Evolutionary conservation across 768 basidiomycete species (phyloP).

Genomic region (Dacryopinax primogenitus): DNA sequence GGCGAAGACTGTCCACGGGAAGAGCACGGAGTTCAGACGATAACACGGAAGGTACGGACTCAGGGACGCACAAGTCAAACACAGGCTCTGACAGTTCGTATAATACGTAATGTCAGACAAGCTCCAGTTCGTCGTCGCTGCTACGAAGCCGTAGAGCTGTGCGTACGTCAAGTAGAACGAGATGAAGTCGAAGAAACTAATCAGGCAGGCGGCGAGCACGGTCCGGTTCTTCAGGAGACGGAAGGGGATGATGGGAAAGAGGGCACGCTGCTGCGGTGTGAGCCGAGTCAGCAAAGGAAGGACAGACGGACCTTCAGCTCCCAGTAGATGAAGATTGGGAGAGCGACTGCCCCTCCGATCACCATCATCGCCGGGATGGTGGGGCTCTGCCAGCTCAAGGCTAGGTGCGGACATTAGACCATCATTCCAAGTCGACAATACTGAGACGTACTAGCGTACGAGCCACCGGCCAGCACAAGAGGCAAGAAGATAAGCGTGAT

Average conservation of each 20-base stretch:
- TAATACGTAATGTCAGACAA: conserved; percentile 51
- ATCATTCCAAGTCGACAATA: neutral
- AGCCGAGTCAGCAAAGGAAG: neutral
- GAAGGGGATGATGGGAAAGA: conserved; percentile 43
- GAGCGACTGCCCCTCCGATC: conserved; percentile 34
- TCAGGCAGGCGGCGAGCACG: conserved; percentile 44
- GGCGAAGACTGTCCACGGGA: conserved; percentile 44
- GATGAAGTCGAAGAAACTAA: conserved; percentile 53
- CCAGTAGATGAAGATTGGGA: conserved; percentile 36
- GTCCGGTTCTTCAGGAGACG: conserved; percentile 48
- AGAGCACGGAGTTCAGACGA: neutral
- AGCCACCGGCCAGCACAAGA: conserved; percentile 36
- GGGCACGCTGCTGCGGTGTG: neutral
- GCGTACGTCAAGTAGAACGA: conserved; percentile 47
- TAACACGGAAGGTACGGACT: conserved; percentile 19
- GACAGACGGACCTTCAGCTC: conserved; percentile 22
- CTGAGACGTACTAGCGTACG: conserved; percentile 27
- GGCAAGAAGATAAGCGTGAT: conserved; percentile 44
- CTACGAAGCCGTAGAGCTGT: conserved; percentile 58
- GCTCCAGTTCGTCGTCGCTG: conserved; percentile 31
- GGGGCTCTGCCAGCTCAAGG: conserved; percentile 18
- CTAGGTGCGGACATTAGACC: neutral
- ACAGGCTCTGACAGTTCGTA: conserved; percentile 42
- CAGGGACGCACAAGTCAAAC: neutral
- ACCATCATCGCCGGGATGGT: conserved; percentile 43